Conservation (phyloP, 768 basidiomycete species). For the Peribolospora kevripleyi region DNA sequence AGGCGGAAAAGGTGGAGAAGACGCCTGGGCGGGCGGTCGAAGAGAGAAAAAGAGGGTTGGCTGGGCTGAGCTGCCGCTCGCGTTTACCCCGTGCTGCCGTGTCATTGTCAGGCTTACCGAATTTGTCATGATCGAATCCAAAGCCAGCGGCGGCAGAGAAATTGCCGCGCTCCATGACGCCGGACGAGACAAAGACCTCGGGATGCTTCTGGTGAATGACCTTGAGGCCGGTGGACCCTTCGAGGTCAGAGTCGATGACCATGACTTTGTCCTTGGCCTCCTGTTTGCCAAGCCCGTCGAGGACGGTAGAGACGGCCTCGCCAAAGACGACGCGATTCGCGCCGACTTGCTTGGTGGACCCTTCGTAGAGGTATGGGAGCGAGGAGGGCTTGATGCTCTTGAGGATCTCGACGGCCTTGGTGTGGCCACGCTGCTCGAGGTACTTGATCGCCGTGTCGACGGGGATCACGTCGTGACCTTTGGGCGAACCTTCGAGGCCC, state of each 20-base stretch:
- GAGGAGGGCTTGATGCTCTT: conserved; percentile 36
- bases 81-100: neutral
- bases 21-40: conserved; percentile 19
- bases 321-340: conserved; percentile 68
- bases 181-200: conserved; percentile 62
- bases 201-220: conserved; percentile 73
- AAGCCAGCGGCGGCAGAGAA: conserved; percentile 67
- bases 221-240: conserved; percentile 73
- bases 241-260: conserved; percentile 69
- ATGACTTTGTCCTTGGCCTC: conserved; percentile 55
- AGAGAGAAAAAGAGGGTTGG: neutral
- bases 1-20: conserved; percentile 74
- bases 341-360: conserved; percentile 45
- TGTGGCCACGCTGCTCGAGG: conserved; percentile 38
- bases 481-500: conserved; percentile 46
- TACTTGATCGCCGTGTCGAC: conserved; percentile 56
- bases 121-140: conserved; percentile 51
- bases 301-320: conserved; percentile 52
- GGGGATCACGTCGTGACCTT: conserved; percentile 32
- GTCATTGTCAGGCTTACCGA: conserved; percentile 23
- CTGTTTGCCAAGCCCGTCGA: conserved; percentile 49
- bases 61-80: too few relatives aligned
- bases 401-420: conserved; percentile 29
- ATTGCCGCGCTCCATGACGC: conserved; percentile 56
- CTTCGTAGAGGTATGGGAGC: conserved; percentile 37